phyloP scores from a whole-genome alignment of 75 land plant genomes.

The Cupressus sempervirens region DNA sequence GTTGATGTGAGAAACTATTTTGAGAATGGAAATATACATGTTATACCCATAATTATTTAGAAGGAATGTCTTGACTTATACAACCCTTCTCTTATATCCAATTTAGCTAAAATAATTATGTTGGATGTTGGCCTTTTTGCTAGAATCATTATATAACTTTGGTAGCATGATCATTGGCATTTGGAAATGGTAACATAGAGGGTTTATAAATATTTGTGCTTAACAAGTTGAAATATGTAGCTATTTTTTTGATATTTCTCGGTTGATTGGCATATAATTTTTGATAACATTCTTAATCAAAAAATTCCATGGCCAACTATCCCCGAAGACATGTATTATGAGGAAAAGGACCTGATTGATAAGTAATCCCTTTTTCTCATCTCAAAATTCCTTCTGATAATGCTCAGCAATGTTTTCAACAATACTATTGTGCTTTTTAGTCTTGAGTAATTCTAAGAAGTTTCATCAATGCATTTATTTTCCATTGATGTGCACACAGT shows the following conservation, averaged over 20 bases:
- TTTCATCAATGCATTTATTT: not conserved
- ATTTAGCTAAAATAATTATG: not conserved
- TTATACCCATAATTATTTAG: not conserved
- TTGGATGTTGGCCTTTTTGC: not conserved
- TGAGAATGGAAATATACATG: not conserved
- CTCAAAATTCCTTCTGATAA: not conserved
- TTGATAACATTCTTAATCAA: slow-evolving; percentile 59
- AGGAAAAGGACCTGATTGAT: slow-evolving; percentile 61
- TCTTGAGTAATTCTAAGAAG: not conserved
- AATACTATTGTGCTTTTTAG: not conserved
- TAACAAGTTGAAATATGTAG: not conserved
- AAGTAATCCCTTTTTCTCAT: slow-evolving; percentile 27
- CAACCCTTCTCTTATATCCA: not conserved
- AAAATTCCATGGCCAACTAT: slow-evolving; percentile 67
- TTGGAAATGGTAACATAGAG: not conserved
- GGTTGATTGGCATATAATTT: slow-evolving; percentile 41
- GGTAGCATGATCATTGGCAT: not conserved
- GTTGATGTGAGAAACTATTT: not conserved
- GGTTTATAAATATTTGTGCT: not conserved
- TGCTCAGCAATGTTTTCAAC: not conserved
- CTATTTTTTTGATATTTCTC: not conserved
- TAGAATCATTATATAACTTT: not conserved
- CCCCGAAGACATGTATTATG: slow-evolving; percentile 52
- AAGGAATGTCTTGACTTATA: not conserved
- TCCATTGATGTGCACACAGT: not conserved